Conservation (phyloP, 441 rosid species). For the Geranium incanum region DNA sequence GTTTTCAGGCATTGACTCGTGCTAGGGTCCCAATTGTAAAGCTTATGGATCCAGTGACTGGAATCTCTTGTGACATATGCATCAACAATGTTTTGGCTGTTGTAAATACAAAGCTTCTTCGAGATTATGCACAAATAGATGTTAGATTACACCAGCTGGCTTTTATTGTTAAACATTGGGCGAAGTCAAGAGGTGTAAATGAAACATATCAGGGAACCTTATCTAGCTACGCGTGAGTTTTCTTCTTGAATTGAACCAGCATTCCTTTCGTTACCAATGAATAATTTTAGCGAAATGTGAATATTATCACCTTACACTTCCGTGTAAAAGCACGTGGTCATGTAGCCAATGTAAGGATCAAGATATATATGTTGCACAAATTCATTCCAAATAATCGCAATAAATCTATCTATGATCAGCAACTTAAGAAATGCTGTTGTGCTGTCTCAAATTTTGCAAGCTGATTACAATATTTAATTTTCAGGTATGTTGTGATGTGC, state of each 20-base stretch:
- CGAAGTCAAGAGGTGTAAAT: slow-evolving; percentile 84
- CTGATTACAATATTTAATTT: slow-evolving; percentile 18
- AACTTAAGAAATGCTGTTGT: background rate
- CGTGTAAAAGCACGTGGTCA: background rate
- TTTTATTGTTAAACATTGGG: slow-evolving; percentile 92
- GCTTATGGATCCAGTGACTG: slow-evolving; percentile 90
- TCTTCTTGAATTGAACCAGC: slow-evolving; percentile 3
- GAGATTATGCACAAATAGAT: slow-evolving; percentile 76
- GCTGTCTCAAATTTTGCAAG: background rate
- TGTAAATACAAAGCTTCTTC: slow-evolving; percentile 85
- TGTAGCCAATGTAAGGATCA: slow-evolving; percentile 5
- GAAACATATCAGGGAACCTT: slow-evolving; percentile 92
- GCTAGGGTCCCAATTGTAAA: slow-evolving; percentile 96
- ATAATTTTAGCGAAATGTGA: slow-evolving; percentile 18
- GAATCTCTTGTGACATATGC: slow-evolving; percentile 90
- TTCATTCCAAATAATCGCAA: background rate
- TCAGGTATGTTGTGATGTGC: slow-evolving; percentile 80
- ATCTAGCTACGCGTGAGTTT: slow-evolving; percentile 96
- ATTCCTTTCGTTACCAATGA: slow-evolving; percentile 15
- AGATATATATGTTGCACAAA: background rate
- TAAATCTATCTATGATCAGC: background rate
- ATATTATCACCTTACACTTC: background rate
- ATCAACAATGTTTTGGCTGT: slow-evolving; percentile 87
- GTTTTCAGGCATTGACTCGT: slow-evolving; percentile 65
- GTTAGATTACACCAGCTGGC: slow-evolving; percentile 72